Evolutionary conservation across 208 protist species (phyloP), one percentile per base, ranked within the genome.

Genomic region (Leishmania major): DNA sequence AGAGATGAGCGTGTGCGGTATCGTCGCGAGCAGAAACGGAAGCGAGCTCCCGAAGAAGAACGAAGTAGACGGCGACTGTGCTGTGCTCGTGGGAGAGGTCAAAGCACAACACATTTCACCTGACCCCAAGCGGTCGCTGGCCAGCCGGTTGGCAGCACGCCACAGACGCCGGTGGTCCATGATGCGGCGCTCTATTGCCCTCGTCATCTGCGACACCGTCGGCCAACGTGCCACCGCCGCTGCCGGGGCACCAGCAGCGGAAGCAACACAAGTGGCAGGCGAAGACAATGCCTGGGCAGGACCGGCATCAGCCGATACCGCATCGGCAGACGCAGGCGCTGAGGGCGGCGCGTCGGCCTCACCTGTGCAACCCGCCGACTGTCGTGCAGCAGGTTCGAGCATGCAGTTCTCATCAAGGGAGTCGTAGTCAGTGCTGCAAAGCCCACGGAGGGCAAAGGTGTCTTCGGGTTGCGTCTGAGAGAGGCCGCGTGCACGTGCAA

Each of bases 101-200:
- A 28, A 71, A 3, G 3, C 37, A 28, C 37, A 2, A 28, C 13
- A 40, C 28, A 8, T 15, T 45, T 40, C 25, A 28, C 49, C 28
- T 45, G 13, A 13, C 2, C 3, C 47, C 31, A 25, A 1, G 28
- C 19, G n/a, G 19, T 76, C 72, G 35, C 47, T 40, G 15, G 28
- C 51, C n/a, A 70, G 3, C 28, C 0, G 28, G 28, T 13, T 31
- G 57, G 53, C 22, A n/a, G 22, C 60, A 64, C 67, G 59, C 79
- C 79, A 82, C 72, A 82, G 5, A 25, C 72, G 43, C 1, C 3
- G 28, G 17, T 74, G 37, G 45, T 60, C 66, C 70, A 77, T 71
- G 37, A 49, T 82, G 49, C 75, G n/a, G 53, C 71, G 79, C 57
- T 76, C 71, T 19, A 80, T 2, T 1, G 67, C 77, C 28, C 47